Evolutionary conservation across 2,329 filamentous ascomycete species (phyloP), one percentile per base, ranked within the genome.

Genomic region (Trichoderma sp.): DNA sequence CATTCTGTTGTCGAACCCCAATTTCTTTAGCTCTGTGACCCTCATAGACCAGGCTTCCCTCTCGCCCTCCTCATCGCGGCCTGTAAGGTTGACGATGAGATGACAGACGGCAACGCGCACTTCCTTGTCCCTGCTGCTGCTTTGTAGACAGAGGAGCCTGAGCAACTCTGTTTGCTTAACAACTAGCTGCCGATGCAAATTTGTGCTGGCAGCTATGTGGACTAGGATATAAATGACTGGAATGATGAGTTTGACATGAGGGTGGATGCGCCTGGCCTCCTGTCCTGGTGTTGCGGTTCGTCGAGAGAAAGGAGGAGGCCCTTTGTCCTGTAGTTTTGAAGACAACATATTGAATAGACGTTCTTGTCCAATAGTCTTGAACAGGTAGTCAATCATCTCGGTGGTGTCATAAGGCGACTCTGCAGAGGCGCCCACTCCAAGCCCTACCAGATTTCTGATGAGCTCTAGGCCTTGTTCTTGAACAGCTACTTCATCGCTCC

Each of bases 401-500:
- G 85, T 83, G 32, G 85, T 86, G 68, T 86, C 85, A 61, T 78
- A 77, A 7, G 81, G 77, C 15, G 79, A 78, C 17, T 86, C 79
- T 81, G 87, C 69, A 77, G 83, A 72, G 80, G 84, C 72, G 78
- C 87, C 72, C 78, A 82, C 69, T 15, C 78, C 77, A 8, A 79
- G 76, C 67, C 90, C 91, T 71, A 97, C 92, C 35, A 98, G 83
- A 78, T 99, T 99, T 65, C 94, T 87, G 70, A 99, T 88, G 72
- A 98, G 90, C 73, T 96, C 91, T 19, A 98, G 86, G 0, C 90
- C 92, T 78, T 98, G 94, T 76, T 97, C 93, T 79, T 98, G 94
- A 32, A 97, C 91, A 2, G 90, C 89, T 42, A 94, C 84, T 71
- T 96, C 92, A 71, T 97, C 91, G 71, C 89, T 89, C 63, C 90